Conservation (phyloP, 495 filamentous ascomycete species). For the Glutinoglossum americanum region DNA sequence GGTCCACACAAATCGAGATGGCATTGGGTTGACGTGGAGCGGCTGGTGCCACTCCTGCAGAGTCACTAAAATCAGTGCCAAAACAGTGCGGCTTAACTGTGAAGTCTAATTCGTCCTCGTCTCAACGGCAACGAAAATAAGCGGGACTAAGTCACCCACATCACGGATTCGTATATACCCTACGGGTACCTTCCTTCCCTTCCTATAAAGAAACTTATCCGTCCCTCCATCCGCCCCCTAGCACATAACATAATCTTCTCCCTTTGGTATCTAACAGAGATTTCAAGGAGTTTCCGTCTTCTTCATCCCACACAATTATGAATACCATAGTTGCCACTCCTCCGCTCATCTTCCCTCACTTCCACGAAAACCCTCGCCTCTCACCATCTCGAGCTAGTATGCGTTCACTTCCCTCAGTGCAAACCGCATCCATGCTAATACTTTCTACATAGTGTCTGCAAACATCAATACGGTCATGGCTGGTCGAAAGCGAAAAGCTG, state of each 20-base stretch:
- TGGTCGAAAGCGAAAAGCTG: slow-evolving; percentile 69
- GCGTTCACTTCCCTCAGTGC: slow-evolving; percentile 14
- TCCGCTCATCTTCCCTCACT: not conserved
- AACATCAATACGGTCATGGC: slow-evolving; percentile 27
- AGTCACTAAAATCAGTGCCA: not conserved
- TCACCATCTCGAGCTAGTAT: slow-evolving; percentile 55
- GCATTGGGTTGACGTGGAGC: not conserved
- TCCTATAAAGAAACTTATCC: not conserved
- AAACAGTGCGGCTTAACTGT: not conserved
- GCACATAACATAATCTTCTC: not conserved
- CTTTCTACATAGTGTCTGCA: slow-evolving; percentile 27
- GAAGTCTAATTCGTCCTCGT: not conserved
- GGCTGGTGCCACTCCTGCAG: not conserved
- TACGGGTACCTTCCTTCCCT: not conserved
- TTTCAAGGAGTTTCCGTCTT: not conserved
- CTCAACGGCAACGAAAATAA: not conserved
- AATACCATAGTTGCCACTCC: not conserved
- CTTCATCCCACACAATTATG: not conserved
- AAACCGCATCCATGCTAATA: slow-evolving; percentile 2
- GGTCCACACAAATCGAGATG: not conserved
- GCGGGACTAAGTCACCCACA: not conserved
- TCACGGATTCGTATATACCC: not conserved
- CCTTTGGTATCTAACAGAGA: not conserved
- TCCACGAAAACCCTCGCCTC: slow-evolving; percentile 41
- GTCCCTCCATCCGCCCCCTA: not conserved